phyloP scores from a whole-genome alignment of 805 yeast genomes.

The Starmera amethionina region DNA sequence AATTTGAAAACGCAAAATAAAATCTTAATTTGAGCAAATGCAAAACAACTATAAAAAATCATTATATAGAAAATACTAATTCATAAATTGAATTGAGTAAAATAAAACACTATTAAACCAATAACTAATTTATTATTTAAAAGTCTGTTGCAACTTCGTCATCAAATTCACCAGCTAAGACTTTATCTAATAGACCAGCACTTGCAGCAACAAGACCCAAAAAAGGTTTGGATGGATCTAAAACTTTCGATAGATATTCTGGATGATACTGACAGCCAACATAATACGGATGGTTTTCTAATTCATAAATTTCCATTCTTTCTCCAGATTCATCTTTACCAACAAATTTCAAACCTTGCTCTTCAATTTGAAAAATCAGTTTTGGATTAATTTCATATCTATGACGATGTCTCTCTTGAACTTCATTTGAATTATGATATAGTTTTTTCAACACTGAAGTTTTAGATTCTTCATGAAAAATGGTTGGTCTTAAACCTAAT shows the following conservation, averaged over 20 bases:
- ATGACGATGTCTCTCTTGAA: constrained; percentile 95
- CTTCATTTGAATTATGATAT: constrained; percentile 61
- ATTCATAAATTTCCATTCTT: constrained; percentile 92
- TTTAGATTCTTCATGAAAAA: constrained; percentile 58
- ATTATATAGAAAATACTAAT: too few relatives aligned
- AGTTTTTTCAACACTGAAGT: constrained; percentile 65
- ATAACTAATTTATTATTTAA: constrained; percentile 9
- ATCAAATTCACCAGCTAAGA: constrained; percentile 32
- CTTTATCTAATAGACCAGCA: constrained; percentile 67
- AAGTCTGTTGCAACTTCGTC: constrained; percentile 19
- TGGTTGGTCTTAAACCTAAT: constrained; percentile 87
- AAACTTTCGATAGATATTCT: constrained; percentile 91
- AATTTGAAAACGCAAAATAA: too few relatives aligned
- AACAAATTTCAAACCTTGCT: constrained; percentile 73
- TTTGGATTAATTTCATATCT: constrained; percentile 95
- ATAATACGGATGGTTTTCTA: constrained; percentile 78
- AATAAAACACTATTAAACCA: too few relatives aligned
- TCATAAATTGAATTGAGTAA: too few relatives aligned
- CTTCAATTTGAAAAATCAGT: constrained; percentile 60
- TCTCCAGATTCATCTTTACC: constrained; percentile 86
- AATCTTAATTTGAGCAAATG: too few relatives aligned
- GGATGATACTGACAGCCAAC: constrained; percentile 99
- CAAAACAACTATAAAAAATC: too few relatives aligned
- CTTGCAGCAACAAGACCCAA: constrained; percentile 94
- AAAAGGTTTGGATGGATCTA: constrained; percentile 95